Evolutionary conservation across 768 basidiomycete genomes (phyloP).

Genomic region (Agaricus blazei): DNA sequence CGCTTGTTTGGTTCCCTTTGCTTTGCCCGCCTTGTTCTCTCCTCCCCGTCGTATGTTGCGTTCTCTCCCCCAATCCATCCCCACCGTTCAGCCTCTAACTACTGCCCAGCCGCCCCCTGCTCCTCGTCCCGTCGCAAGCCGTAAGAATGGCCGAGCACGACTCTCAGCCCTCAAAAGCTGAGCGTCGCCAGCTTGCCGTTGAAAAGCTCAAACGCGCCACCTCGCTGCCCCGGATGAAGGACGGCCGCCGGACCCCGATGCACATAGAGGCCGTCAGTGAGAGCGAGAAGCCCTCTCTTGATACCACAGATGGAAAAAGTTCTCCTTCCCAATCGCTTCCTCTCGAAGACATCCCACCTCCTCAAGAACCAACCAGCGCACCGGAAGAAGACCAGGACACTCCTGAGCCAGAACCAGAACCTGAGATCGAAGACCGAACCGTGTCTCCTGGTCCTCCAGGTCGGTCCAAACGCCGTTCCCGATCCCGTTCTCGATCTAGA

Average conservation of each 20-base stretch:
- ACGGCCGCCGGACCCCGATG: conserved; percentile 85
- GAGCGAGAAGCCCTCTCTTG: conserved; percentile 51
- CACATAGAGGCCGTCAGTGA: conserved; percentile 79
- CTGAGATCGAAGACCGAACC: conserved; percentile 32
- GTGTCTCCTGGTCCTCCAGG: conserved; percentile 41
- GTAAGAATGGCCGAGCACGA: conserved; percentile 39
- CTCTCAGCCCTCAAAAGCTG: conserved; percentile 45
- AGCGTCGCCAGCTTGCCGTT: conserved; percentile 84
- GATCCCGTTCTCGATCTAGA: conserved; percentile 76
- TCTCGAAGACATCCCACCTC: conserved; percentile 9
- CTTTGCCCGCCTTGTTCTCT: background rate
- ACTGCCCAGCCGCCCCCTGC: background rate
- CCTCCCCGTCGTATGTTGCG: background rate
- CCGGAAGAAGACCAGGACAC: conserved; percentile 15
- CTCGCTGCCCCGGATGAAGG: conserved; percentile 87
- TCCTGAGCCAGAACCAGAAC: conserved; percentile 12
- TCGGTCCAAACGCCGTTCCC: conserved; percentile 60
- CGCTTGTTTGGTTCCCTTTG: conserved; percentile 7
- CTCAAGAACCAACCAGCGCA: conserved; percentile 6
- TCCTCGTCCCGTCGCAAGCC: background rate
- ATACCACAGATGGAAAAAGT: conserved; percentile 31
- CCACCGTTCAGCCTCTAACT: background rate
- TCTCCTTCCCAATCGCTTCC: conserved; percentile 23
- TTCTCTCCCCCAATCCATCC: background rate
- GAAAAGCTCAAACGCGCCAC: conserved; percentile 90